Evolutionary conservation across 345 rosid genomes (phyloP).

Genomic region (Xanthoceras sorbifolium): DNA sequence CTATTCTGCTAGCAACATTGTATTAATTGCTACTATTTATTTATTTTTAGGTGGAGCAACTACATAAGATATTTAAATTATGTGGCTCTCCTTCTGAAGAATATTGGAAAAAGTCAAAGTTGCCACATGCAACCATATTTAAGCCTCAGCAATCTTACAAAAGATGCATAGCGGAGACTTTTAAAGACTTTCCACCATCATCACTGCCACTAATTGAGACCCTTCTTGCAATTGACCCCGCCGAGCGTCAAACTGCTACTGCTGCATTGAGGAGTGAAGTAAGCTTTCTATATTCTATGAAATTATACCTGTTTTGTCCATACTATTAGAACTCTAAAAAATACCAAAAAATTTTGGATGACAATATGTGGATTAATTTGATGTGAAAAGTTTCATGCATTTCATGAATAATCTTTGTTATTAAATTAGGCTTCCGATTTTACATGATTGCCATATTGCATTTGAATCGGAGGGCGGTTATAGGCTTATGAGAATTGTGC

Average conservation of each 20-base stretch:
- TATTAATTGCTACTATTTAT: constrained; percentile 19
- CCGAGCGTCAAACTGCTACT: constrained; percentile 66
- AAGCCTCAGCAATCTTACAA: constrained; percentile 76
- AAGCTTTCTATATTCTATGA: constrained; percentile 27
- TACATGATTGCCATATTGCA: neutral
- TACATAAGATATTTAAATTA: constrained; percentile 72
- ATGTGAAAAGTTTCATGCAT: neutral
- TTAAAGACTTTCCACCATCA: constrained; percentile 69
- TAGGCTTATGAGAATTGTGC: neutral
- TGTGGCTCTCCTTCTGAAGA: constrained; percentile 85
- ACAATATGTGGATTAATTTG: neutral
- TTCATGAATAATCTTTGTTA: constrained; percentile 3
- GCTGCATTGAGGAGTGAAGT: constrained; percentile 72
- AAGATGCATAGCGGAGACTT: constrained; percentile 64
- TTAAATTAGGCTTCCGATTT: neutral
- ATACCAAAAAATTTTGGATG: neutral
- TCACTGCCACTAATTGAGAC: constrained; percentile 68
- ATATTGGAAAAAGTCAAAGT: constrained; percentile 74
- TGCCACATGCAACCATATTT: constrained; percentile 81
- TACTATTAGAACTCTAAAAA: neutral
- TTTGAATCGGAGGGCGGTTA: neutral
- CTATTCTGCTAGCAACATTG: neutral
- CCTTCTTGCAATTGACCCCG: constrained; percentile 75
- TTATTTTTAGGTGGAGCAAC: constrained; percentile 66
- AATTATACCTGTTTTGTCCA: neutral